Evolutionary conservation across 768 basidiomycete species (phyloP).

Genomic region (Kwoniella sp.): DNA sequence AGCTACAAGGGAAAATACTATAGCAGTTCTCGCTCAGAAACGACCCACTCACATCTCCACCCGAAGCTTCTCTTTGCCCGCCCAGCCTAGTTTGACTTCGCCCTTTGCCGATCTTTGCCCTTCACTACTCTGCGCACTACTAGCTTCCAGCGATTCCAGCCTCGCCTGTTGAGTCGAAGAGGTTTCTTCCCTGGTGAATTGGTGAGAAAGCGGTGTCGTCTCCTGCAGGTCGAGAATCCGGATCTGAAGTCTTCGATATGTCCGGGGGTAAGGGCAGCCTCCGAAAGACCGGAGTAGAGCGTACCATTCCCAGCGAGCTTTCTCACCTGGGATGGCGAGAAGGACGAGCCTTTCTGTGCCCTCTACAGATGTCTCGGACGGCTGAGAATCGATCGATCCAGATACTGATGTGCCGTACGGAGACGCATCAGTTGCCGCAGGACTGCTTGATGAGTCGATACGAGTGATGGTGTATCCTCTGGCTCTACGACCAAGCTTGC

Average conservation of each 20-base stretch:
- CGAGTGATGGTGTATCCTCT: conserved; percentile 18
- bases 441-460: neutral
- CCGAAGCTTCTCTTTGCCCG: conserved; percentile 6
- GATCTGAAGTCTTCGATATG: conserved; percentile 25
- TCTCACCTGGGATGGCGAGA: conserved; percentile 5
- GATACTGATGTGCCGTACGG: neutral
- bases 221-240: conserved; percentile 27
- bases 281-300: conserved; percentile 16
- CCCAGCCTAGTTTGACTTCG: conserved; percentile 13
- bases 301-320: conserved; percentile 21
- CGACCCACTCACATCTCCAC: conserved; percentile 28
- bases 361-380: neutral
- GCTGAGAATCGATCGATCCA: neutral
- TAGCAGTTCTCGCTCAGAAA: too few relatives aligned
- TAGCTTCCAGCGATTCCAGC: conserved; percentile 4
- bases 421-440: neutral
- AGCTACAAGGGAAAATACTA: too few relatives aligned
- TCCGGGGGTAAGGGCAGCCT: neutral
- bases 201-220: conserved; percentile 4
- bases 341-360: conserved; percentile 1
- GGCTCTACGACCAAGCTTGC: conserved; percentile 6
- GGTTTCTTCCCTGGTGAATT: neutral
- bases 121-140: conserved; percentile 9
- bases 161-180: neutral
- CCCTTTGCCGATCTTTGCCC: conserved; percentile 1